These are phyloP conservation scores for Ambrosiella xylebori DNA, from an alignment of 2,329 filamentous ascomycete genomes.

Conservation along the genomic window DNA sequence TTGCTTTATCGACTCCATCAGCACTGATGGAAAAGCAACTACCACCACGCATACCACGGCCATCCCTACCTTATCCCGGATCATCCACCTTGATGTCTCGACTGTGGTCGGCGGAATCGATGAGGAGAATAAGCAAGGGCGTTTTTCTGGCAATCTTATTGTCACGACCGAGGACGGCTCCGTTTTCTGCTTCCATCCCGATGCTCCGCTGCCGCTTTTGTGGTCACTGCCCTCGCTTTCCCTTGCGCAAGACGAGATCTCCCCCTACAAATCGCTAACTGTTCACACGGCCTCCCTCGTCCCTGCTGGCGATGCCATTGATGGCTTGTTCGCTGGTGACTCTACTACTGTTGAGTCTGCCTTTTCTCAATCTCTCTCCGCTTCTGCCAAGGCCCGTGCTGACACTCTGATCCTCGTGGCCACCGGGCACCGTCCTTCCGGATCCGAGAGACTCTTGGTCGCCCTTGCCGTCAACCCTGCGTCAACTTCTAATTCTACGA, in stretches of 20 bases:
- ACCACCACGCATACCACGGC: slow-evolving; percentile 31
- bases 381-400: slow-evolving; percentile 20
- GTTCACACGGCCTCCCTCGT: slow-evolving; percentile 34
- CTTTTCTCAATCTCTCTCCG: slow-evolving; percentile 8
- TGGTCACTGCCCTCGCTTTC: slow-evolving; percentile 30
- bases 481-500: slow-evolving; percentile 14
- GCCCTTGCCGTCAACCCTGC: slow-evolving; percentile 18
- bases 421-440: slow-evolving; percentile 14
- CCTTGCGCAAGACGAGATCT: slow-evolving; percentile 25
- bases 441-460: slow-evolving; percentile 19
- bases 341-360: slow-evolving; percentile 22
- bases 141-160: slow-evolving; percentile 24
- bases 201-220: slow-evolving; percentile 27
- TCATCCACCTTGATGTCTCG: slow-evolving; percentile 15
- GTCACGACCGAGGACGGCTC: slow-evolving; percentile 43
- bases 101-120: slow-evolving; percentile 4
- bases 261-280: slow-evolving; percentile 21
- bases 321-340: slow-evolving; percentile 38
- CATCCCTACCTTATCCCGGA: slow-evolving; percentile 23
- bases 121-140: background rate
- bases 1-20: slow-evolving; percentile 40
- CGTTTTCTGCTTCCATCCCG: slow-evolving; percentile 41
- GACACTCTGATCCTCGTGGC: slow-evolving; percentile 34
- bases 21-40: slow-evolving; percentile 32
- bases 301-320: slow-evolving; percentile 30